phyloP scores from a whole-genome alignment of 179 eudicot genomes.

The Camellia oleifera region DNA sequence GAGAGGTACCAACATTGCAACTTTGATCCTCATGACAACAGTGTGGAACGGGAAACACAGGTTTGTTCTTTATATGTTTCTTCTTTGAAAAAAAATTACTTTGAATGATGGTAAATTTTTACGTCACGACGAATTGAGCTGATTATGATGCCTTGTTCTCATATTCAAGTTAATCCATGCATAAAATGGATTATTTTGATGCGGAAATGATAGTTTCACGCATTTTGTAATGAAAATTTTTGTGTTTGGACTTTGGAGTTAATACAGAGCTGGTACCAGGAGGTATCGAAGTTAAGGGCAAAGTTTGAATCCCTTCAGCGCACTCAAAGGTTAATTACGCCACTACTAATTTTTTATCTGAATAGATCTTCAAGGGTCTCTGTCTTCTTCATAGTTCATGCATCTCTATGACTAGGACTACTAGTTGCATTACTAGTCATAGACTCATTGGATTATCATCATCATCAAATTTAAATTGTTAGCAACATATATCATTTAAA shows the following conservation, averaged over 20 bases:
- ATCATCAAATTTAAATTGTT: too few relatives aligned
- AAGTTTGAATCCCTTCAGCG: slow-evolving; percentile 70
- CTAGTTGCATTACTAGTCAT: too few relatives aligned
- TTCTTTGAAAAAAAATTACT: not conserved
- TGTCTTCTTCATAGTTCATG: not conserved
- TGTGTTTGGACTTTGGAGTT: not conserved
- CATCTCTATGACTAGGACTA: not conserved
- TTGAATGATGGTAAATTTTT: not conserved
- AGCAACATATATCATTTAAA: too few relatives aligned
- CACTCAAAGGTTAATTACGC: slow-evolving; percentile 58
- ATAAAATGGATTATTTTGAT: not conserved
- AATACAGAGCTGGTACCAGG: slow-evolving; percentile 54
- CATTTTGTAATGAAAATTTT: not conserved
- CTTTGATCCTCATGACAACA: slow-evolving; percentile 42
- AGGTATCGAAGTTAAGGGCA: slow-evolving; percentile 60
- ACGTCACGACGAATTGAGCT: not conserved
- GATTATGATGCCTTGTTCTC: not conserved
- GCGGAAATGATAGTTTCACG: not conserved
- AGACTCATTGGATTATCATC: too few relatives aligned
- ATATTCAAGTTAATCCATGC: too few relatives aligned
- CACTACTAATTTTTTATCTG: not conserved
- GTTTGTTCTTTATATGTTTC: slow-evolving; percentile 19
- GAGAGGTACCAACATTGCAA: slow-evolving; percentile 72
- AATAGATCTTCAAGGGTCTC: not conserved
- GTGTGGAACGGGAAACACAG: slow-evolving; percentile 60